Conservation (phyloP, 139 green algal species). For the Deuterostichococcus epilithicus region DNA sequence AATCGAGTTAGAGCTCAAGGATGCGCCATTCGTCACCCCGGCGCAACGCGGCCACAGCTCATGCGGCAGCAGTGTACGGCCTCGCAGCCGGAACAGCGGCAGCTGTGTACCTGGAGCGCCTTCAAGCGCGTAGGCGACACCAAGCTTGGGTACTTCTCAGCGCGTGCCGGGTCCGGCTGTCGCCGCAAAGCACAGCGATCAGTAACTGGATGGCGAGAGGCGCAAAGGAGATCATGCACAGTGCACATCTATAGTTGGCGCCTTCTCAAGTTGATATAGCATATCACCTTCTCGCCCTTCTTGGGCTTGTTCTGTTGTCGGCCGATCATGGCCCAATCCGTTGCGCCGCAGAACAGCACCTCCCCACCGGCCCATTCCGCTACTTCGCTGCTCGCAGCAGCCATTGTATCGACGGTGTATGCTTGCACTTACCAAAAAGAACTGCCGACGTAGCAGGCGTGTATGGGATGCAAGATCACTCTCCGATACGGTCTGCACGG, state of each 20-base stretch:
- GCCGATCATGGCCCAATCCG: conserved; percentile 54
- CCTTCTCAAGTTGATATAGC: neutral
- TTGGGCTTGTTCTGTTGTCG: neutral
- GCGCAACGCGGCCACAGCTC: too few species aligned
- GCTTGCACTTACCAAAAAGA: too few species aligned
- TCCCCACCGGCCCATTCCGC: conserved; percentile 31
- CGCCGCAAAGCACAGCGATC: neutral
- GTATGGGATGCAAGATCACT: too few species aligned
- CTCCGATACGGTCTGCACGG: too few species aligned
- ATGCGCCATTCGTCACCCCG: neutral
- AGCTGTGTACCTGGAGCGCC: conserved; percentile 54
- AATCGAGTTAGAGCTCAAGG: neutral
- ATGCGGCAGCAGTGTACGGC: too few species aligned
- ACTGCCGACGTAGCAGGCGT: too few species aligned
- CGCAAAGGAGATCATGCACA: neutral
- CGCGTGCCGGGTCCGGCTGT: conserved; percentile 49
- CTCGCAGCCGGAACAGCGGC: too few species aligned
- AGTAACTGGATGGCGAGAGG: neutral
- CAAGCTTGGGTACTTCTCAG: conserved; percentile 72
- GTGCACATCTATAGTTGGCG: conserved; percentile 4
- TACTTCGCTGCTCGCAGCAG: neutral
- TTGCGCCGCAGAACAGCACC: conserved; percentile 73
- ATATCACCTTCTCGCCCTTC: neutral
- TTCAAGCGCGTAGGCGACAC: conserved; percentile 65
- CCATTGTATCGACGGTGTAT: too few species aligned